Evolutionary conservation across 768 basidiomycete species (phyloP).

Genomic region (Leccinellum rugosiceps): DNA sequence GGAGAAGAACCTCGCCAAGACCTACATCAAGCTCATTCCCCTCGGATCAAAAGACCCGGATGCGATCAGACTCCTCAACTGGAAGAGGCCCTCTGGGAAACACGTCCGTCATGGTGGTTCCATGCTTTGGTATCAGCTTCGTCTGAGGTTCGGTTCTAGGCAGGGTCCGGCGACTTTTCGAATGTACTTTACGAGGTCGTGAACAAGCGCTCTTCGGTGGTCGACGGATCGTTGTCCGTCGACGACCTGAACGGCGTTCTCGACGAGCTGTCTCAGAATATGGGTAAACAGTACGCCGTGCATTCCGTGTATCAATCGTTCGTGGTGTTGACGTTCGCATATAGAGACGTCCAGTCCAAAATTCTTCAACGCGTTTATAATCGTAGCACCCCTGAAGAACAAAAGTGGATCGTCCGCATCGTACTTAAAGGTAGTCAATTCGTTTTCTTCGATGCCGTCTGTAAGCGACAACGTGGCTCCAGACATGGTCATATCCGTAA

Average conservation of each 20-base stretch:
- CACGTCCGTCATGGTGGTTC: slow-evolving; percentile 42
- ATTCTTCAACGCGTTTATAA: slow-evolving; percentile 77
- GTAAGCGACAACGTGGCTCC: not conserved
- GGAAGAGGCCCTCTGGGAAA: slow-evolving; percentile 80
- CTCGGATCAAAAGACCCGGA: slow-evolving; percentile 78
- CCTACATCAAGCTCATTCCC: slow-evolving; percentile 86
- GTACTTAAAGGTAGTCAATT: slow-evolving; percentile 76
- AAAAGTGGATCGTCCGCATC: slow-evolving; percentile 94
- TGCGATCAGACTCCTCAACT: slow-evolving; percentile 78
- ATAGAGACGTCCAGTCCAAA: slow-evolving; percentile 70
- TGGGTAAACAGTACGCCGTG: slow-evolving; percentile 66
- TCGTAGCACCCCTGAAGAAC: slow-evolving; percentile 79
- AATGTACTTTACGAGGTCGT: slow-evolving; percentile 86
- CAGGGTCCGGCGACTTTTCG: slow-evolving; percentile 82
- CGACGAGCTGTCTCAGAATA: slow-evolving; percentile 69
- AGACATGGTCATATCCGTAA: slow-evolving; percentile 92
- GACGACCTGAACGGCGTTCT: slow-evolving; percentile 80
- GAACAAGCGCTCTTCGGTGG: slow-evolving; percentile 75
- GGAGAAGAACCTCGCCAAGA: slow-evolving; percentile 91
- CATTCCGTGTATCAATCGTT: not conserved
- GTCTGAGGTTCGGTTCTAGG: slow-evolving; percentile 36
- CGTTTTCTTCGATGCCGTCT: not conserved
- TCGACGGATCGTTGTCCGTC: slow-evolving; percentile 72
- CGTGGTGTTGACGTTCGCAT: slow-evolving; percentile 7
- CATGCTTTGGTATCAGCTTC: not conserved